A percentile compares a stretch with the other conserved stretches of the same genome.
Conservation (phyloP, 495 filamentous ascomycete species). For the Lepraria neglecta region DNA sequence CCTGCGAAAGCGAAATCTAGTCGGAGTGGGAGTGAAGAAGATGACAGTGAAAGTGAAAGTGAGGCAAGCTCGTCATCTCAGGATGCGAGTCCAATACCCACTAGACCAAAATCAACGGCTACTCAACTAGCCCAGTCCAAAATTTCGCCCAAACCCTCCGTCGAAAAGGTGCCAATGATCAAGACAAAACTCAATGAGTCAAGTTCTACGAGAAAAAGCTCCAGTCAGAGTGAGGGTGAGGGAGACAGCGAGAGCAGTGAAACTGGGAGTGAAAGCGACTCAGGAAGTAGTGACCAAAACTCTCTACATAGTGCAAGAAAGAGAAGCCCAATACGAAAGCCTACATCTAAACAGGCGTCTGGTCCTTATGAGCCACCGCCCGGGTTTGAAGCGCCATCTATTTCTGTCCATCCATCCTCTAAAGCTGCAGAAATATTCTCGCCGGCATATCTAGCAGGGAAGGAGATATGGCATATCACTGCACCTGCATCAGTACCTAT, state of each 20-base stretch:
- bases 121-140: not conserved
- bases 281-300: slow-evolving; percentile 15
- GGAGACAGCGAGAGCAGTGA: slow-evolving; percentile 7
- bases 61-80: not conserved
- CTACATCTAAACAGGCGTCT: not conserved
- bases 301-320: not conserved
- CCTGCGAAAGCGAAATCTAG: not conserved
- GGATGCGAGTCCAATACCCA: slow-evolving; percentile 4
- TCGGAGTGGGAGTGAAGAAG: not conserved
- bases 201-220: not conserved
- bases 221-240: not conserved
- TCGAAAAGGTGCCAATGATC: not conserved
- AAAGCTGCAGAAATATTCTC: slow-evolving; percentile 24
- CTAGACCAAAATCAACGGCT: not conserved
- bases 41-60: not conserved
- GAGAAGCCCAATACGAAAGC: not conserved
- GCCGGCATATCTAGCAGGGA: slow-evolving; percentile 35
- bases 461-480: slow-evolving; percentile 53
- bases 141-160: not conserved
- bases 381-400: slow-evolving; percentile 33
- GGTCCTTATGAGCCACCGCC: slow-evolving; percentile 34
- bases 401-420: slow-evolving; percentile 23
- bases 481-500: slow-evolving; percentile 44
- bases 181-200: not conserved
- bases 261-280: slow-evolving; percentile 5